Conservation (phyloP, 83 land plant genomes). For the Picea abies region DNA sequence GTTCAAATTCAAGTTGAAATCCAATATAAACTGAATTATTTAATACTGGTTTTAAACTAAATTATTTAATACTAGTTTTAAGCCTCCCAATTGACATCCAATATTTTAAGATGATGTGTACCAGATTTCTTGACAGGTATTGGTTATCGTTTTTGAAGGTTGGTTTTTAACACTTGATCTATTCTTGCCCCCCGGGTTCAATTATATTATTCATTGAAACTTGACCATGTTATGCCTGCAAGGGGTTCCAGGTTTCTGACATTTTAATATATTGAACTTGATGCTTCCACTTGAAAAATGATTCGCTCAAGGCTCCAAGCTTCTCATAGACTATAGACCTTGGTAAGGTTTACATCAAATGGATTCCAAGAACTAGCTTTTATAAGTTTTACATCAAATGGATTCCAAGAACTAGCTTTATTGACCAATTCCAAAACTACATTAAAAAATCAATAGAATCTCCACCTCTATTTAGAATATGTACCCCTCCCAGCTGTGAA, state of each 20-base stretch:
- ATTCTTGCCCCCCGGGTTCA: not conserved
- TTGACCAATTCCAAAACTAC: not conserved
- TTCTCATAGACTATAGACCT: not conserved
- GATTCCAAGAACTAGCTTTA: not conserved
- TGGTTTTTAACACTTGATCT: not conserved
- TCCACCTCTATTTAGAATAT: not conserved
- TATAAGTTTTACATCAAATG: not conserved
- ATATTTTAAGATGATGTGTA: not conserved
- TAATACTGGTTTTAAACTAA: too few relatives aligned
- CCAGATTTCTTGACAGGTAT: not conserved
- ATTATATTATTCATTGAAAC: not conserved
- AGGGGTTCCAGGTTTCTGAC: too few relatives aligned
- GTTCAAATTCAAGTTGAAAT: too few relatives aligned
- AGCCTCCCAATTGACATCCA: not conserved
- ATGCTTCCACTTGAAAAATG: constrained; percentile 6
- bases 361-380: not conserved
- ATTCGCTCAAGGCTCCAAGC: not conserved
- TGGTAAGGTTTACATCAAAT: constrained; percentile 7
- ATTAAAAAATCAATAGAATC: constrained; percentile 8
- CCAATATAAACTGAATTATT: too few relatives aligned
- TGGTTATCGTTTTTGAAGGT: not conserved
- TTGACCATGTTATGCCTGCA: not conserved
- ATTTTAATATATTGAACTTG: not conserved
- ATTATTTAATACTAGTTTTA: not conserved
- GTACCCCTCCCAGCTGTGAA: not conserved